Evolutionary conservation across 305 asterid species (phyloP), one percentile per base, ranked within the genome.

Genomic region (Fraxinus ornus): DNA sequence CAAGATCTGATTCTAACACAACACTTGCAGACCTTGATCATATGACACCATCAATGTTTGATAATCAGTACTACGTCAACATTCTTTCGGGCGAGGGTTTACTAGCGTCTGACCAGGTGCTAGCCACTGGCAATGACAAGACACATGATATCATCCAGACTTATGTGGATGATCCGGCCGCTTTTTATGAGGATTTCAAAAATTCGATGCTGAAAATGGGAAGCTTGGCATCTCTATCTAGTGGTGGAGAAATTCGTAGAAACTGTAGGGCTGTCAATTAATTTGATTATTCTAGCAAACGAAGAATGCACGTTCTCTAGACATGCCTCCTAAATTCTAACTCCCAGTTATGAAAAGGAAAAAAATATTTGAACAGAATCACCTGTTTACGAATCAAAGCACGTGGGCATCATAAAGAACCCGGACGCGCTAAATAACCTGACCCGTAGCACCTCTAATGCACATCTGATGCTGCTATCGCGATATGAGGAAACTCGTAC

Each of bases 171-270:
- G 88, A 90, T 21, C 83, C 66, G 33, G 21, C 64, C 3, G 32
- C 47, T 0, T 93, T 95, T 72, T 87, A 86, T 7, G 87, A 86
- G 39, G 92, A 91, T 49, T 92, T 93, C 57, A 88, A 81, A 13
- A 86, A 68, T 62, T 88, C 97, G 1, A 95, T 95, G 94, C 30
- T 88, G 55, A 92, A 85, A 35, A 91, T 95, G 98, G 98, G 97
- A 49, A 85, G 88, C 41, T 60, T 94, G 75, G 79, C 52, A 12
- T 84, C 87, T 7, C 26, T 24, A 5, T 35, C 86, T 33, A 26
- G 21, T 10, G 79, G 47, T 1, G 95, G 95, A 10, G 92, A 94
- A 79, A 86, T 94, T 62, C 92, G 98, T 0, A 86, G 73, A 17
- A 92, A 91, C 72, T 96, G 99, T 76, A 88, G 97, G 88, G 78